Evolutionary conservation across 176 grass and related monocot genomes (phyloP).

Genomic region (Triticum timopheevii): DNA sequence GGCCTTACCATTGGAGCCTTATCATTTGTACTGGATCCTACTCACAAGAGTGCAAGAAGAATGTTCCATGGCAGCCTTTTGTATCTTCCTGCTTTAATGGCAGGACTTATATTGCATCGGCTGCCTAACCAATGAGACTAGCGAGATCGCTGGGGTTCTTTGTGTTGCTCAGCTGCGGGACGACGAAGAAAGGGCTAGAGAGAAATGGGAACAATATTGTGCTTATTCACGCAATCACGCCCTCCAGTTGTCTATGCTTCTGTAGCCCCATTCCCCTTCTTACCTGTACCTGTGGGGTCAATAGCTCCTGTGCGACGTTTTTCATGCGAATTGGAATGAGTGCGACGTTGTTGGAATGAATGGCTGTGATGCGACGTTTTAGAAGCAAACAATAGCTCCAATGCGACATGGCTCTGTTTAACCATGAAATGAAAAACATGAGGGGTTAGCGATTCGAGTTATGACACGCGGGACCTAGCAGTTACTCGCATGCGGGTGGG

Average conservation of each 20-base stretch:
- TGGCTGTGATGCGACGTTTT: no score
- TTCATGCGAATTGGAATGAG: no score
- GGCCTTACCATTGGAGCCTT: conserved; percentile 61
- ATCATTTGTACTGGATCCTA: conserved; percentile 65
- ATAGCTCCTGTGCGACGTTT: no score
- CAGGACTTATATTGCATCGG: conserved; percentile 77
- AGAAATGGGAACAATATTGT: conserved; percentile 2
- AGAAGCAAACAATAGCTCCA: no score
- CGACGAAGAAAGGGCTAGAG: conserved; percentile 35
- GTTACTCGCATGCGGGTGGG: no score
- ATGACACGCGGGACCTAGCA: no score
- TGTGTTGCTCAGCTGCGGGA: conserved; percentile 26
- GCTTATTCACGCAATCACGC: conserved; percentile 29
- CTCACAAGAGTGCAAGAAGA: conserved; percentile 66
- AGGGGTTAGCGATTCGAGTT: no score
- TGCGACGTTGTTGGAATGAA: no score
- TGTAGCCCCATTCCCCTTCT: conserved; percentile 19
- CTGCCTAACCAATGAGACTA: conserved; percentile 42
- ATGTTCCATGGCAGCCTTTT: conserved; percentile 95
- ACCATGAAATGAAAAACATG: no score
- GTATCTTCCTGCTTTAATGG: conserved; percentile 97
- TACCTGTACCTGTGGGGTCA: conserved; percentile 49
- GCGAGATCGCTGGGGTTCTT: conserved; percentile 27
- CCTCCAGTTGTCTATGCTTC: no score
- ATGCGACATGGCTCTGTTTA: no score